phyloP scores from a whole-genome alignment of 164 flowering plant species.

The Kingdonia uniflora region DNA sequence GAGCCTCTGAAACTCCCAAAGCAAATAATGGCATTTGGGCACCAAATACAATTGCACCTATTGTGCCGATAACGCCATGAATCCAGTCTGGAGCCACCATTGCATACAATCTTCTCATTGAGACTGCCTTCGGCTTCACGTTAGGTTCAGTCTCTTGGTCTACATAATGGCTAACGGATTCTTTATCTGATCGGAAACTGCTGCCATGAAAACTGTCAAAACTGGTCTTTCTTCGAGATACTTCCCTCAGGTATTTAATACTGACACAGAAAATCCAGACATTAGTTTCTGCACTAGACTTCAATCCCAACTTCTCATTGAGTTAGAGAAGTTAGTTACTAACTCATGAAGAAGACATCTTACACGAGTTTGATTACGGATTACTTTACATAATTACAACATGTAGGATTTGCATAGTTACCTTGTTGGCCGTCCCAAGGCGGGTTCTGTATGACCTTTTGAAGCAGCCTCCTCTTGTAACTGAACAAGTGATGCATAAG shows the following conservation, averaged over 20 bases:
- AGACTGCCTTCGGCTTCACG: conserved; percentile 26
- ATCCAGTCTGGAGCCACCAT: conserved; percentile 84
- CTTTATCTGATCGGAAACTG: conserved; percentile 77
- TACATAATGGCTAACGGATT: conserved; percentile 34
- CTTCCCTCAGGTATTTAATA: conserved; percentile 39
- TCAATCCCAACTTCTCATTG: background rate
- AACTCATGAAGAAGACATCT: background rate
- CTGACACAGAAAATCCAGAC: conserved; percentile 18
- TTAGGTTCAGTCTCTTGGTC: conserved; percentile 30
- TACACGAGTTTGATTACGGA: background rate
- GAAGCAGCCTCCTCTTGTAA: conserved; percentile 66
- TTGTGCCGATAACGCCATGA: conserved; percentile 53
- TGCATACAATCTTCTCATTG: conserved; percentile 56
- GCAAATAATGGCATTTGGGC: conserved; percentile 93
- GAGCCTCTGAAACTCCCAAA: conserved; percentile 84
- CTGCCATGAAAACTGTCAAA: conserved; percentile 26
- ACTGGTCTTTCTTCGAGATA: conserved; percentile 50
- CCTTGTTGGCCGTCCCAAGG: conserved; percentile 49
- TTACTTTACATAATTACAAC: background rate
- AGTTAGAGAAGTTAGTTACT: no score
- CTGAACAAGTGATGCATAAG: conserved; percentile 68
- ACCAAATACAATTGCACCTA: conserved; percentile 62
- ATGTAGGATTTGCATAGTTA: conserved; percentile 7
- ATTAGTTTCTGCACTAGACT: no score
- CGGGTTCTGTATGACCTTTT: conserved; percentile 16